Evolutionary conservation across 495 filamentous ascomycete genomes (phyloP).

Genomic region (Talaromyces proteolyticus): DNA sequence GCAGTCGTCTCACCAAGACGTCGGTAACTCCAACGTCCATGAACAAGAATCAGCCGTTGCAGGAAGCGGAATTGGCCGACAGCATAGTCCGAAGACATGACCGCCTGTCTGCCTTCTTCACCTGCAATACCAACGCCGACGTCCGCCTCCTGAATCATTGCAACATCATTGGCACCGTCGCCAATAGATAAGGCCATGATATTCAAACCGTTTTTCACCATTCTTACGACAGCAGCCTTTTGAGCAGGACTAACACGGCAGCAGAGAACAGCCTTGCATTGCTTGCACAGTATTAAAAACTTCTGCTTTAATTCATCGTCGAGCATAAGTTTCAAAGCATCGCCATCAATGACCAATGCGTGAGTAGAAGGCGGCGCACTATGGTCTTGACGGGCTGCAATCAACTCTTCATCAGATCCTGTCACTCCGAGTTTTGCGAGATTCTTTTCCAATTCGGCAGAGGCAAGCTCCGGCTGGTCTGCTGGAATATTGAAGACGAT

Average conservation of each 20-base stretch:
- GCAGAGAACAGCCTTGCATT: constrained; percentile 94
- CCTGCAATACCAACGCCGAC: constrained; percentile 98
- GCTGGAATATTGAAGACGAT: constrained; percentile 85
- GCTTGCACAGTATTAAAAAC: constrained; percentile 94
- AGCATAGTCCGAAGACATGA: constrained; percentile 98
- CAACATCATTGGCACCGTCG: constrained; percentile 98
- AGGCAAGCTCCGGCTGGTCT: constrained; percentile 57
- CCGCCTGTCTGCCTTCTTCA: constrained; percentile 92
- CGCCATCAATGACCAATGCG: constrained; percentile 95
- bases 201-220: constrained; percentile 91
- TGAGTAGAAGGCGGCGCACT: constrained; percentile 82
- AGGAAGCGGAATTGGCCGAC: constrained; percentile 97
- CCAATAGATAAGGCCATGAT: constrained; percentile 97
- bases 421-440: constrained; percentile 70
- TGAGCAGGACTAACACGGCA: constrained; percentile 96
- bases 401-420: constrained; percentile 82
- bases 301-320: constrained; percentile 77
- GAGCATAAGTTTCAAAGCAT: constrained; percentile 85
- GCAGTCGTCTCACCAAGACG: constrained; percentile 89
- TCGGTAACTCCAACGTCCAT: constrained; percentile 95
- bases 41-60: constrained; percentile 85
- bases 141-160: constrained; percentile 99
- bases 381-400: constrained; percentile 72
- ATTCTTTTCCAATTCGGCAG: constrained; percentile 65
- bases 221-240: constrained; percentile 93